Conservation (phyloP, 352 stramenopile genomes). For the Phytophthora tentaculata region DNA sequence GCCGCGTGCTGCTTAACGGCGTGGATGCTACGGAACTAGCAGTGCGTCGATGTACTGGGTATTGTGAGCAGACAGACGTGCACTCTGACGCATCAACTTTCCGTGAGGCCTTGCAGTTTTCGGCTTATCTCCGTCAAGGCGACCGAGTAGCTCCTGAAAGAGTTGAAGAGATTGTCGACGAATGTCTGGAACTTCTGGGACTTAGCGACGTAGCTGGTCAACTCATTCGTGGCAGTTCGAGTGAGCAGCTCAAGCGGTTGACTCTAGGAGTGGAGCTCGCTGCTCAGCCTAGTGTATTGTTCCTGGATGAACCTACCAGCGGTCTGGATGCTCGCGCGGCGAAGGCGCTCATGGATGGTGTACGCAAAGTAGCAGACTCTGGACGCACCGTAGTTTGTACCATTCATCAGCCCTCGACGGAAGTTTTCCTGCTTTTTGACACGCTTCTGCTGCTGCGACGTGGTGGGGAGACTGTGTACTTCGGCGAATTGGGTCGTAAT, state of each 20-base stretch:
- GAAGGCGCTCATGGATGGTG: conserved; percentile 66
- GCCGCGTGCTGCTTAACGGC: conserved; percentile 87
- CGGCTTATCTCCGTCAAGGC: conserved; percentile 76
- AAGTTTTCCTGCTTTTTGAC: conserved; percentile 77
- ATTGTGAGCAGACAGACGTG: conserved; percentile 89
- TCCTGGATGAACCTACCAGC: conserved; percentile 66
- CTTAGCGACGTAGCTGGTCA: conserved; percentile 58
- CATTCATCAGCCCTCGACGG: conserved; percentile 50
- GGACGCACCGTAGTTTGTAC: conserved; percentile 85
- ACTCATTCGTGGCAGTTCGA: conserved; percentile 48
- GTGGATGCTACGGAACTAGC: conserved; percentile 71
- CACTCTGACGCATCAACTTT: conserved; percentile 90
- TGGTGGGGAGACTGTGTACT: conserved; percentile 84
- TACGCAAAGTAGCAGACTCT: conserved; percentile 61
- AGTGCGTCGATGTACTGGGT: conserved; percentile 55
- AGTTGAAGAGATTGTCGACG: conserved; percentile 53
- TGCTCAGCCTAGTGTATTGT: conserved; percentile 53
- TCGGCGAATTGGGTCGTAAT: conserved; percentile 77
- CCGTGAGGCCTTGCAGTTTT: conserved; percentile 91
- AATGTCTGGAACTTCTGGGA: conserved; percentile 88
- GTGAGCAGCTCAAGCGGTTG: conserved; percentile 57
- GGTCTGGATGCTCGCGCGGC: conserved; percentile 73
- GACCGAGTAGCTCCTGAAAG: conserved; percentile 31
- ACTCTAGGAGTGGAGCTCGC: conserved; percentile 57
- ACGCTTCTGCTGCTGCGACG: conserved; percentile 86